Conservation (phyloP, 805 yeast species). For the Metschnikowia lachancei region DNA sequence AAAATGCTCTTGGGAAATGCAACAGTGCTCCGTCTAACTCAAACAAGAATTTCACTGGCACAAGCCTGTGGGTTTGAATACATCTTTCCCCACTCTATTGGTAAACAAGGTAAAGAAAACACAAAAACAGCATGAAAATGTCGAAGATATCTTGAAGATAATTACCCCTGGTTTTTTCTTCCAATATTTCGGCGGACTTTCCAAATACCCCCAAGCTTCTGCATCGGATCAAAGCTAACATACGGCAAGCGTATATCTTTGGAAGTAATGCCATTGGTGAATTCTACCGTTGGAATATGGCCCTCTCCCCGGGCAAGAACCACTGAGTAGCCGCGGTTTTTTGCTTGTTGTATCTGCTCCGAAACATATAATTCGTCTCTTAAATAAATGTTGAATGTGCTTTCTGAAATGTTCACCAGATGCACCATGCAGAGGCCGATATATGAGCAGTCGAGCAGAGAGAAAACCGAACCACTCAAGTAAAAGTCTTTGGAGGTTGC, state of each 20-base stretch:
- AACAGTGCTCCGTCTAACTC: too few species aligned
- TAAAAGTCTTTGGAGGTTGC: neutral
- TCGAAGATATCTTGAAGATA: too few species aligned
- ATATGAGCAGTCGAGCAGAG: slow-evolving; percentile 24
- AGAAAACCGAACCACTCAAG: slow-evolving; percentile 4
- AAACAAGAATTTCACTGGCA: too few species aligned
- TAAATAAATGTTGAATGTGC: slow-evolving; percentile 53
- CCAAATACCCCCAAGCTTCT: slow-evolving; percentile 54
- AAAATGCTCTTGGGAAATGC: too few species aligned
- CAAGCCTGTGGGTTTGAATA: too few species aligned
- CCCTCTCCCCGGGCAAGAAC: slow-evolving; percentile 61
- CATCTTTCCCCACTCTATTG: too few species aligned
- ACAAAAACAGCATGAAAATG: too few species aligned
- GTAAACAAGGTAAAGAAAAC: too few species aligned
- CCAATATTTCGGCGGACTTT: slow-evolving; percentile 41
- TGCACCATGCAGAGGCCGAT: slow-evolving; percentile 64
- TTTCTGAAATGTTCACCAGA: slow-evolving; percentile 46
- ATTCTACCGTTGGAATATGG: slow-evolving; percentile 60
- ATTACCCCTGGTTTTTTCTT: slow-evolving; percentile 17
- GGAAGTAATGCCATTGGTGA: slow-evolving; percentile 22
- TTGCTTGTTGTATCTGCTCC: slow-evolving; percentile 7
- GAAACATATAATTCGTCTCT: slow-evolving; percentile 35
- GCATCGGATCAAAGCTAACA: slow-evolving; percentile 29
- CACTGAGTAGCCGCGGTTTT: slow-evolving; percentile 26
- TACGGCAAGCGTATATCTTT: slow-evolving; percentile 18